Percentiles rank a stretch among this genome's conserved stretches.
These are phyloP conservation scores for Boehmeria nivea DNA, from an alignment of 306 rosid genomes.

Conservation along the genomic window DNA sequence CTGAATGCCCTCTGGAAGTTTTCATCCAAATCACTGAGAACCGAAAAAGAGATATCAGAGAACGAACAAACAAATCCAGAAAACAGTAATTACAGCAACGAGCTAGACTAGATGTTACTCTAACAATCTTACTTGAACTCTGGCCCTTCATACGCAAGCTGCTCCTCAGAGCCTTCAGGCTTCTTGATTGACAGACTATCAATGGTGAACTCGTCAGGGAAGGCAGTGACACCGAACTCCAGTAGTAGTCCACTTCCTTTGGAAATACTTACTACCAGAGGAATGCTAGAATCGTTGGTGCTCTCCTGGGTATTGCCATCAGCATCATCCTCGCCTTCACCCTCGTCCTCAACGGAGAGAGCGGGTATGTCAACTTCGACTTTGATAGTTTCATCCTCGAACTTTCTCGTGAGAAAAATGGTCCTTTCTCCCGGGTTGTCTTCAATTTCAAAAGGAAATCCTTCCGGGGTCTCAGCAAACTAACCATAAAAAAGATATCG, in stretches of 20 bases:
- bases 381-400: conserved; percentile 53
- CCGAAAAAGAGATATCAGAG: background rate
- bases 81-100: background rate
- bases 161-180: conserved; percentile 43
- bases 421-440: conserved; percentile 77
- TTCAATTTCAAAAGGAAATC: conserved; percentile 71
- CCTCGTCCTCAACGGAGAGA: conserved; percentile 30
- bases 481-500: conserved; percentile 2
- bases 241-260: conserved; percentile 48
- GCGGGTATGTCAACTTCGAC: conserved; percentile 70
- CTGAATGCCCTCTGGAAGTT: conserved; percentile 71
- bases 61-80: background rate
- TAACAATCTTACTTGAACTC: conserved; percentile 52
- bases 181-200: conserved; percentile 66
- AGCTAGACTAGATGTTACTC: background rate
- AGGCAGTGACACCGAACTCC: conserved; percentile 79
- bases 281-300: conserved; percentile 48
- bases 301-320: conserved; percentile 8
- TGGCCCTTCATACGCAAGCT: conserved; percentile 78
- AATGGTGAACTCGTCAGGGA: conserved; percentile 53
- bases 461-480: conserved; percentile 33
- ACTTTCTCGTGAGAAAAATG: conserved; percentile 54
- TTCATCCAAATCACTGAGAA: conserved; percentile 78
- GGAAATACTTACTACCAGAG: conserved; percentile 59
- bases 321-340: conserved; percentile 24